Conservation (phyloP, 2,329 filamentous ascomycete species). For the Pseudogymnoascus pannorum region DNA sequence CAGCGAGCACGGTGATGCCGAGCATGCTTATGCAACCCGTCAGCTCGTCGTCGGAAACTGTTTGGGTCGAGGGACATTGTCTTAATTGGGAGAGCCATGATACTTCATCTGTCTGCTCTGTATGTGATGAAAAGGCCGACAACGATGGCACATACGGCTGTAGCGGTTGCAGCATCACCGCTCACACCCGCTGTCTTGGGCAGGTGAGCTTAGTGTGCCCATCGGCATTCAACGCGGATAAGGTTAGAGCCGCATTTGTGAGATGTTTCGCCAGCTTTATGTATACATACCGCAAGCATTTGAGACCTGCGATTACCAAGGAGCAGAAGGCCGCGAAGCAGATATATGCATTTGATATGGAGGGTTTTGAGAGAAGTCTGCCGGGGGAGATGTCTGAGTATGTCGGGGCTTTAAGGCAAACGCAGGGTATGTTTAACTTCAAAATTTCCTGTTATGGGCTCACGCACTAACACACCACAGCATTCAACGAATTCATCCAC, state of each 20-base stretch:
- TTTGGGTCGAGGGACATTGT: conserved; percentile 82
- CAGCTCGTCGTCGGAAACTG: conserved; percentile 66
- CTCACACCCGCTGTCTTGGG: conserved; percentile 54
- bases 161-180: conserved; percentile 51
- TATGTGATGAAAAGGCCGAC: conserved; percentile 66
- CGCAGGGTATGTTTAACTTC: conserved; percentile 47
- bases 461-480: conserved; percentile 40
- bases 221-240: conserved; percentile 53
- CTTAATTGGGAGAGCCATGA: conserved; percentile 60
- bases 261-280: conserved; percentile 58
- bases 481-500: conserved; percentile 79
- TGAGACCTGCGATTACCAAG: conserved; percentile 47
- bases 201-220: conserved; percentile 58
- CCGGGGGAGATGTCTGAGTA: conserved; percentile 61
- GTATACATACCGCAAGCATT: conserved; percentile 58
- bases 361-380: conserved; percentile 56
- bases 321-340: conserved; percentile 55
- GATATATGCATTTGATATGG: conserved; percentile 58
- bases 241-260: conserved; percentile 56
- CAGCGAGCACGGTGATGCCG: conserved; percentile 81
- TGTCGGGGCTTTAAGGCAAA: conserved; percentile 55
- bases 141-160: conserved; percentile 69
- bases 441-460: conserved; percentile 19
- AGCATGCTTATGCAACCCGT: conserved; percentile 75
- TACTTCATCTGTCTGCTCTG: conserved; percentile 53